phyloP scores from a whole-genome alignment of 371 early-diverging fungal genomes.

The Mucor indicus region DNA sequence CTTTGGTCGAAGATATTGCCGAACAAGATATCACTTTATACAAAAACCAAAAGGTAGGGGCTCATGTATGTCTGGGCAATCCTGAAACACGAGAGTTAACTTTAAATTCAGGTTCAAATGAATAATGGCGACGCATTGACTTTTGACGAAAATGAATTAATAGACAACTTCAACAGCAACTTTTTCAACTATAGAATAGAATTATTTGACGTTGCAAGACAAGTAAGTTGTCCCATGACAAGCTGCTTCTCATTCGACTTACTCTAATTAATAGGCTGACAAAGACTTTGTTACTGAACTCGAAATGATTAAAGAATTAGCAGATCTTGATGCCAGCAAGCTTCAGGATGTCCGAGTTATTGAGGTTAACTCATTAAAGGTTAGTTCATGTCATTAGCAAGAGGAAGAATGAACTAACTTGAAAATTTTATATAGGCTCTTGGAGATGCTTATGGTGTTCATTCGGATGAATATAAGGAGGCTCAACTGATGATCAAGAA shows the following conservation, averaged over 20 bases:
- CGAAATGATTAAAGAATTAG: not conserved
- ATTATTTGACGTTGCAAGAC: too few relatives aligned
- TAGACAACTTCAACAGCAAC: too few relatives aligned
- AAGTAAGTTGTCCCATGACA: not conserved
- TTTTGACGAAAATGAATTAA: too few relatives aligned
- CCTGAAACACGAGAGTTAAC: too few relatives aligned
- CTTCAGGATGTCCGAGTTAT: slow-evolving; percentile 8
- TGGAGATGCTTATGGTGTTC: slow-evolving; percentile 26
- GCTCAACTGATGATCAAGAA: slow-evolving; percentile 24
- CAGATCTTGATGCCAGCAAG: too few relatives aligned
- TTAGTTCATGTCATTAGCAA: too few relatives aligned
- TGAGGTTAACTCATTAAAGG: slow-evolving; percentile 19
- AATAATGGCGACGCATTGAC: too few relatives aligned
- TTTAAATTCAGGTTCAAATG: too few relatives aligned
- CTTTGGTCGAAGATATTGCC: slow-evolving; percentile 23
- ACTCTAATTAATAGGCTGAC: slow-evolving; percentile 8
- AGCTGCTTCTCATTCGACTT: not conserved
- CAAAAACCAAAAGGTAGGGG: slow-evolving; percentile 6
- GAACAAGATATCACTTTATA: slow-evolving; percentile 11
- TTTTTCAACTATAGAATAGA: too few relatives aligned
- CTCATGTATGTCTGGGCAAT: too few relatives aligned
- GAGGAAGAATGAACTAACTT: too few relatives aligned
- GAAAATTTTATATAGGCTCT: slow-evolving; percentile 13
- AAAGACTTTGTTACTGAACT: slow-evolving; percentile 16
- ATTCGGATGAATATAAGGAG: slow-evolving; percentile 32